phyloP scores from a whole-genome alignment of 345 rosid species.

The Sapria himalayana region DNA sequence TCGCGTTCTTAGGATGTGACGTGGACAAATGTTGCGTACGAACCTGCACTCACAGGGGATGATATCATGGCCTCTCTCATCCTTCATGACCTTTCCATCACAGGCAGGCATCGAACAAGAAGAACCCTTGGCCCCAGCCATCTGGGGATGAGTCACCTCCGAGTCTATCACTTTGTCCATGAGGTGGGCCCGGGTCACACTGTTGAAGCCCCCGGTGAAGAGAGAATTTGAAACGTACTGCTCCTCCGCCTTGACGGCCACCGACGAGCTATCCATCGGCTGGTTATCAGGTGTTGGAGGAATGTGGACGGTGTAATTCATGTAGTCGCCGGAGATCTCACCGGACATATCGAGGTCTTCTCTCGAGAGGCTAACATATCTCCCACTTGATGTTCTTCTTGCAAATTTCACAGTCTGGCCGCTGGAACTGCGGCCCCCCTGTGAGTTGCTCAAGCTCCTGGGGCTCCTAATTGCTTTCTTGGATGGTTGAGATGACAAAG shows the following conservation, averaged over 20 bases:
- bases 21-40: background rate
- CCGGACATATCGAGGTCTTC: slow-evolving; percentile 80
- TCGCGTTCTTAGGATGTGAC: background rate
- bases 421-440: slow-evolving; percentile 6
- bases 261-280: slow-evolving; percentile 39
- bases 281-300: slow-evolving; percentile 91
- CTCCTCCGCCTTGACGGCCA: slow-evolving; percentile 57
- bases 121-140: slow-evolving; percentile 80
- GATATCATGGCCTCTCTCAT: slow-evolving; percentile 67
- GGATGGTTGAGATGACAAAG: slow-evolving; percentile 33
- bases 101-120: slow-evolving; percentile 77
- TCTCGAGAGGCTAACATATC: slow-evolving; percentile 67
- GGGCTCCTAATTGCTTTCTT: slow-evolving; percentile 39
- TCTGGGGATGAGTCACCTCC: slow-evolving; percentile 85
- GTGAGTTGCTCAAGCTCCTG: slow-evolving; percentile 17
- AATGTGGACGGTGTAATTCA: slow-evolving; percentile 82
- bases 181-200: slow-evolving; percentile 81
- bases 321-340: slow-evolving; percentile 55
- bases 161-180: slow-evolving; percentile 97
- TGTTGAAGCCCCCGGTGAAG: slow-evolving; percentile 88
- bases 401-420: slow-evolving; percentile 87
- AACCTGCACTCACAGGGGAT: slow-evolving; percentile 88
- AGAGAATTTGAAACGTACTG: slow-evolving; percentile 81
- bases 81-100: slow-evolving; percentile 82
- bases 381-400: slow-evolving; percentile 73